Base-by-base conservation (phyloP, 2,329 filamentous ascomycete species). In the Talaromyces sp. region DNA sequence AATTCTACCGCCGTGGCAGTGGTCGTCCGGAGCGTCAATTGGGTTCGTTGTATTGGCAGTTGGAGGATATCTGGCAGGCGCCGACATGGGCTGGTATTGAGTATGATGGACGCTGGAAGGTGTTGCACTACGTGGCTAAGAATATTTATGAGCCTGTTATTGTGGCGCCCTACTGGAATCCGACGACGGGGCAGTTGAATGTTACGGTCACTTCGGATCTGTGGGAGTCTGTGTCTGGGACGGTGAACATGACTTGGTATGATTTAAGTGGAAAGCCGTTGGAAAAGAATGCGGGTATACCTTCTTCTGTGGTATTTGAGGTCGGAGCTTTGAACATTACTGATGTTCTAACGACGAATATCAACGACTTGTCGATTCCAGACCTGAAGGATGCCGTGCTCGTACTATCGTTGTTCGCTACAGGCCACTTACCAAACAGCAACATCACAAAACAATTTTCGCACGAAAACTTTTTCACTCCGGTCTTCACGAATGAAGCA, bases 11-110 rank as follows among this genome's bases (percentile, higher is more conserved):
- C 5, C 78, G 84, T 5, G 87, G 87, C 0, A 86, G 83, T 45
- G 87, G 85, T 0, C 71, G 82, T 69, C 83, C 82, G 0, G 83
- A 89, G 67, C 79, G 85, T 0, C 85, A 88, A 69, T 79, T 89
- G 1, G 87, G 86, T 0, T 82, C 80, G 11, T 72, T 89, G 5
- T 89, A 88, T 72, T 89, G 87, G 87, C 87, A 89, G 70, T 77
- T 89, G 1, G 86, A 89, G 69, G 87, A 89, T 70, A 84, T 87
- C 65, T 88, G 86, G 86, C 85, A 87, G 68, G 86, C 85, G 1
- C 86, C 87, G 0, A 87, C 85, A 0, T 89, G 87, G 86, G 85
- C 86, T 0, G 83, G 85, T 0, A 84, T 89, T 38, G 87, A 89
- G 71, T 88, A 88, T 67, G 83, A 85, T 59, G 86, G 86, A 0